Base-by-base conservation (phyloP, 2,329 filamentous ascomycete species). In the Aspergillus tamarii region DNA sequence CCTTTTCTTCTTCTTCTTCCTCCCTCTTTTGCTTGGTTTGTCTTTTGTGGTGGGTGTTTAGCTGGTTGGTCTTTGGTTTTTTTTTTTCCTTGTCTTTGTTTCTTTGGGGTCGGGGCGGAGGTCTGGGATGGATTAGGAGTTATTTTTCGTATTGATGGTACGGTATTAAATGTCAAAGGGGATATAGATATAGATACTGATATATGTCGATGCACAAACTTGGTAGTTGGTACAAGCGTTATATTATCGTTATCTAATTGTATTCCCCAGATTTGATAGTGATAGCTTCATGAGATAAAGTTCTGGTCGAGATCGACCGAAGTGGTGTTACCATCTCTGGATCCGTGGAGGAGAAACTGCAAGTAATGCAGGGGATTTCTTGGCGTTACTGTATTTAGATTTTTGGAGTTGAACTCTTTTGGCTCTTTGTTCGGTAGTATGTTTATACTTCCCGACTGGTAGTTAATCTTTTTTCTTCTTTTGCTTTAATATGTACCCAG, bases 301-400 rank as follows among this genome's bases (percentile, higher is more conserved):
- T 54, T 54, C 48, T 52, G 48, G 46, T 10, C 7, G 52, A 36
- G 32, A 34, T 54, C 28, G 32, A 54, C n/a, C 34, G 52, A 36
- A 54, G 52, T 30, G 30, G 28, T 54, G 52, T 39, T 54, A 36
- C 32, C 32, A 54, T 19, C 28, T 53, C 28, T 32, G 16, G 26
- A 53, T 32, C 50, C 16, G 28, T 53, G 50, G 52, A 36, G 52
- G 52, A 54, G 52, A 30, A 54, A 54, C 26, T 54, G 52, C 52
- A 54, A 23, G 52, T 54, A 54, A 54, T 54, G 52, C 52, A 54
- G 30, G 52, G 52, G n/a, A n/a, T 36, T 54, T 54, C 52, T 54
- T 54, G 52, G 52, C 52, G 7, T 54, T 54, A 14, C 52, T 54
- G 52, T 36, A 54, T 54, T 54, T 54, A 30, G 23, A 52, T 28